Base-by-base conservation (phyloP, 2,329 filamentous ascomycete genomes). In the Cladosporium oxysporum region DNA sequence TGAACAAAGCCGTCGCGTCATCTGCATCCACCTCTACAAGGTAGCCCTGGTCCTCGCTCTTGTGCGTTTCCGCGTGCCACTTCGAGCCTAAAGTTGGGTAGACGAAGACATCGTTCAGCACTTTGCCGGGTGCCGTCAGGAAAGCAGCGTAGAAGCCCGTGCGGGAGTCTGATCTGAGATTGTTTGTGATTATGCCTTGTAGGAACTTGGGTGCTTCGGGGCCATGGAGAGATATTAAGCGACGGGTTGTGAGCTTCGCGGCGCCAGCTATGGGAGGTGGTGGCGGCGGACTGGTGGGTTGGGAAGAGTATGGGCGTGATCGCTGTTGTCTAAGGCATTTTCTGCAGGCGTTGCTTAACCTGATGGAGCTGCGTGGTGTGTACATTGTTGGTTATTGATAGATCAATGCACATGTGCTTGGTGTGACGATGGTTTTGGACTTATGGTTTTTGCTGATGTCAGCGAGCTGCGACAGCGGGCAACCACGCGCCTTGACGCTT, bases 91-190 rank as follows among this genome's bases (percentile, higher is more conserved):
- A 74, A 69, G 86, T 80, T 0, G 88, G 90, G 82, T 97, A 97
- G 58, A 99, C 83, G 78, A 98, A 96, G 62, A 93, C 90, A 79
- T 99, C 95, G 80, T 94, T 87, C 52, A 97, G 82, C 11, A 99
- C 85, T 66, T 93, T 87, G 50, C 95, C 95, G 37, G 79, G 78
- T 8, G 94, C 92, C 71, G 91, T 96, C 50, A 99, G 83, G 74
- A 99, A 97, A 0, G 89, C 92, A 7, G 90, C 85, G 79, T 96
- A 98, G 76, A 90, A 88, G 4, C 88, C 89, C 0, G 81, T 79
- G 3, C 71, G 73, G 28, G 78, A 77, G 2, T 79, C 68, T 0
- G 84, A 79, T 62, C 86, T 77, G 69, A 92, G 85, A 69, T 89
- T 90, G 69, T 90, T 87, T 0, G 94, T 97, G 69, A 95, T 86